These are phyloP conservation scores for Aspergillus sp. DNA, from an alignment of 2,329 filamentous ascomycete genomes.

Conservation along the genomic window DNA sequence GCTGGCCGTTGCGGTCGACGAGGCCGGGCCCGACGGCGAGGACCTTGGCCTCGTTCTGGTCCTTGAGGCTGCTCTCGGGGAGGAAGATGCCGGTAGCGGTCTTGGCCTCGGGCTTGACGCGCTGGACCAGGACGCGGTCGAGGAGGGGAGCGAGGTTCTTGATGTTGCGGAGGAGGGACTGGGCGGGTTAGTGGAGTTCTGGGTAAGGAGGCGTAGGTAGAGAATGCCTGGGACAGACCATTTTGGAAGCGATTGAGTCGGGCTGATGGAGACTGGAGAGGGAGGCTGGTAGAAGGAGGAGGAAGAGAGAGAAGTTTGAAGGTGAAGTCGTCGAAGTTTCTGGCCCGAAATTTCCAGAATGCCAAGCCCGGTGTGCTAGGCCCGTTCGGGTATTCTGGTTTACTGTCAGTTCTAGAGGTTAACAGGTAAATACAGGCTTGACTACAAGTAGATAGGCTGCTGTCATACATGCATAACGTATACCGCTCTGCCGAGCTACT, in stretches of 20 bases:
- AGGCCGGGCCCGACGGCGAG: conserved; percentile 87
- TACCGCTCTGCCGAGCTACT: conserved; percentile 25
- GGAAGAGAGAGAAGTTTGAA: conserved; percentile 21
- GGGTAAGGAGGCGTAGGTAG: conserved; percentile 1
- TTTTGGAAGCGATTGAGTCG: conserved; percentile 1
- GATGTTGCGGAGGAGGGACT: conserved; percentile 75
- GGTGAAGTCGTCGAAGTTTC: conserved; percentile 15
- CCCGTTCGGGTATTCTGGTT: no score
- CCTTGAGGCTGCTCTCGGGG: conserved; percentile 92
- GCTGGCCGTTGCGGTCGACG: conserved; percentile 80
- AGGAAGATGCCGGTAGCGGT: conserved; percentile 96
- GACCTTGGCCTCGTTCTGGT: conserved; percentile 95
- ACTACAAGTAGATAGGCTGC: conserved; percentile 6
- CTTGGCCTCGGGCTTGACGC: conserved; percentile 93
- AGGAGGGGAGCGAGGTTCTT: conserved; percentile 89
- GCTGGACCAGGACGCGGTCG: conserved; percentile 96
- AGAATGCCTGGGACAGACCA: conserved; percentile 1
- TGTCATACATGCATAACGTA: conserved; percentile 6
- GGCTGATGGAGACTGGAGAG: conserved; percentile 2
- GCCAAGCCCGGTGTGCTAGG: conserved; percentile 30
- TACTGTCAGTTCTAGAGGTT: no score
- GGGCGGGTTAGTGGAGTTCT: conserved; percentile 3
- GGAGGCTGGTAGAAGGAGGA: conserved; percentile 16
- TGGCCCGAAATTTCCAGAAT: conserved; percentile 35
- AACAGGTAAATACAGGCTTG: conserved; percentile 6